Conservation (phyloP, 2,329 filamentous ascomycete genomes). For the Colletotrichum falcatum region DNA sequence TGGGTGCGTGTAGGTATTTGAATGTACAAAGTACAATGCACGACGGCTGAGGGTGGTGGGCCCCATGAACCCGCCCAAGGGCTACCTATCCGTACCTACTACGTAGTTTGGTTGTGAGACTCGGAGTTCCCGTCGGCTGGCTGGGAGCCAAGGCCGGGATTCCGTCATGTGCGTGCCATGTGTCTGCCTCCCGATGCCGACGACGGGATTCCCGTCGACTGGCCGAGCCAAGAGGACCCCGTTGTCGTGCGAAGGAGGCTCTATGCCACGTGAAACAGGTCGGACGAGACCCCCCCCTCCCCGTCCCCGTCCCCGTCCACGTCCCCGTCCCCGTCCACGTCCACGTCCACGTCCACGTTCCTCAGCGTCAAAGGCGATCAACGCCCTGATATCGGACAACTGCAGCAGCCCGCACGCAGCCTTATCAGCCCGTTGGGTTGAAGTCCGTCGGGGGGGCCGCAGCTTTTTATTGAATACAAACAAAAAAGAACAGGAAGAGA, state of each 20-base stretch:
- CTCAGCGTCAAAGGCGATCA: conserved; percentile 15
- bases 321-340: no score
- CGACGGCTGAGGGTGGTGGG: conserved; percentile 7
- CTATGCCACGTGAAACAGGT: conserved; percentile 15
- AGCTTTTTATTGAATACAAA: no score
- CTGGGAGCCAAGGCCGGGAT: not conserved
- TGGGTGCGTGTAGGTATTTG: no score
- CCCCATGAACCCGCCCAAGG: conserved; percentile 7
- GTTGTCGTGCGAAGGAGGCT: conserved; percentile 5
- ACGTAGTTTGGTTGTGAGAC: conserved; percentile 10
- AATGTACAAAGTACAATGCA: no score
- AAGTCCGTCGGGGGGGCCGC: no score
- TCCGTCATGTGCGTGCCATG: conserved; percentile 1
- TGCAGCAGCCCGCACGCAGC: conserved; percentile 7
- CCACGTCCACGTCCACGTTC: conserved; percentile 10
- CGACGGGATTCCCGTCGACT: not conserved
- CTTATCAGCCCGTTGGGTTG: no score
- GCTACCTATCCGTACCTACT: no score
- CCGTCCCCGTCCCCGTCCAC: no score
- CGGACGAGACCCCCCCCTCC: conserved; percentile 4
- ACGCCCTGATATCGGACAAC: conserved; percentile 11
- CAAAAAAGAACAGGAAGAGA: no score
- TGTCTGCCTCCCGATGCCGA: not conserved
- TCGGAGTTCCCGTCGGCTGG: conserved; percentile 4
- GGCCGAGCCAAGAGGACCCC: not conserved